Conservation (phyloP, 2,329 filamentous ascomycete species). For the Neodidymelliopsis sp. region DNA sequence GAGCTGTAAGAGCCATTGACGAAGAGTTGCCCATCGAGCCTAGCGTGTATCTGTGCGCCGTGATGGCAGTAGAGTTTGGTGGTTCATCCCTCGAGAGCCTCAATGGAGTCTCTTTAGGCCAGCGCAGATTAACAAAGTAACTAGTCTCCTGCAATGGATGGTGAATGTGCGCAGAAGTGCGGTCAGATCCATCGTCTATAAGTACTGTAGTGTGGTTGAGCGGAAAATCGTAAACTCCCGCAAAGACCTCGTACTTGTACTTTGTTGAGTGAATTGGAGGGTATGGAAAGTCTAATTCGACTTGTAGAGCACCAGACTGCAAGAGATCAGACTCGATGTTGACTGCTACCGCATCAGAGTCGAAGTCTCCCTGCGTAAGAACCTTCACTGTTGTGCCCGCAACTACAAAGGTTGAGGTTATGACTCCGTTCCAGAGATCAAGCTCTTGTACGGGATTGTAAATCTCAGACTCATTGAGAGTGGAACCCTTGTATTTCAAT, state of each 20-base stretch:
- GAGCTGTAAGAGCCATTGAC: slow-evolving; percentile 30
- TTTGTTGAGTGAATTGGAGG: slow-evolving; percentile 45
- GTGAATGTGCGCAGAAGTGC: slow-evolving; percentile 51
- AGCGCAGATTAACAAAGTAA: slow-evolving; percentile 53
- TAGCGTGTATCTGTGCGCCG: slow-evolving; percentile 40
- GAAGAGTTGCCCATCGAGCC: slow-evolving; percentile 6
- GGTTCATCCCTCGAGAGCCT: slow-evolving; percentile 45
- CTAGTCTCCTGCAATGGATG: slow-evolving; percentile 54
- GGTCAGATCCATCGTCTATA: slow-evolving; percentile 26
- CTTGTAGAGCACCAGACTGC: slow-evolving; percentile 45
- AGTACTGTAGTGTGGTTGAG: slow-evolving; percentile 54
- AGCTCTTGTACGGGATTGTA: slow-evolving; percentile 48
- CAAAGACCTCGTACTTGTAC: slow-evolving; percentile 53
- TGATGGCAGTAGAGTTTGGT: slow-evolving; percentile 52
- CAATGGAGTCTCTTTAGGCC: slow-evolving; percentile 48
- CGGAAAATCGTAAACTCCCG: slow-evolving; percentile 59
- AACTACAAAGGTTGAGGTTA: slow-evolving; percentile 56
- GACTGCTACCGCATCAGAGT: slow-evolving; percentile 56
- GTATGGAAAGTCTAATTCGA: slow-evolving; percentile 62
- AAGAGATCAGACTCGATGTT: slow-evolving; percentile 55
- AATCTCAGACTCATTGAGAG: slow-evolving; percentile 23
- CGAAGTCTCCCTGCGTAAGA: slow-evolving; percentile 55
- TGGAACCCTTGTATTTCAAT: slow-evolving; percentile 51
- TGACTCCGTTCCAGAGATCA: slow-evolving; percentile 58
- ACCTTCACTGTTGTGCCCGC: slow-evolving; percentile 51